phyloP scores from a whole-genome alignment of 805 yeast genomes.

The Kazachstania taianensis region DNA sequence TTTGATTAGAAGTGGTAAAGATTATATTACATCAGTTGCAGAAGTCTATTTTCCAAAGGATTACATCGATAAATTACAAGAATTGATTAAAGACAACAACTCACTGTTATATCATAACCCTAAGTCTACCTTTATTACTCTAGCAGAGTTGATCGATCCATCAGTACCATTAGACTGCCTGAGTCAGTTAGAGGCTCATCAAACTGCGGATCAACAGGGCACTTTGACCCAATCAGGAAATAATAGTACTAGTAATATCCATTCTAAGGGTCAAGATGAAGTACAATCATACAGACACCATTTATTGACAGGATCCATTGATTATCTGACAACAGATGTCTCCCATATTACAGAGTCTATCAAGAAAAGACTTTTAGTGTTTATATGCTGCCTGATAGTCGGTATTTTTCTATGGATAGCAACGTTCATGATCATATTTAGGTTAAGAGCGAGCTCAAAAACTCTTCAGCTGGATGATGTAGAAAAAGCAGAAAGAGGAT shows the following conservation, averaged over 20 bases:
- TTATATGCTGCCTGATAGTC: neutral
- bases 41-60: conserved; percentile 67
- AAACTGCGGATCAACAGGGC: neutral
- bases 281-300: neutral
- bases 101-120: conserved; percentile 56
- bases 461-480: neutral
- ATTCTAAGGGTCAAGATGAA: neutral
- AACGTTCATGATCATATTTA: conserved; percentile 1
- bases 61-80: conserved; percentile 40
- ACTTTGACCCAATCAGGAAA: neutral
- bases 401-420: conserved; percentile 5
- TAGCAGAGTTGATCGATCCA: conserved; percentile 62
- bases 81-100: conserved; percentile 37
- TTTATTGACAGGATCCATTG: conserved; percentile 2
- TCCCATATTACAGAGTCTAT: neutral
- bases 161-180: conserved; percentile 23
- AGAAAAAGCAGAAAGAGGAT: neutral
- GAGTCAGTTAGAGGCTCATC: neutral
- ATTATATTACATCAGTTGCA: conserved; percentile 79
- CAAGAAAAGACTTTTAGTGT: conserved; percentile 2
- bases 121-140: conserved; percentile 41
- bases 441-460: neutral
- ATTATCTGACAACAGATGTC: conserved; percentile 1
- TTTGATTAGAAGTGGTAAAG: conserved; percentile 25
- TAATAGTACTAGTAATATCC: neutral